A percentile compares a stretch with the other conserved stretches of the same genome.
Evolutionary conservation across 2,329 filamentous ascomycete species (phyloP).

Genomic region (Fusarium tjaetaba): DNA sequence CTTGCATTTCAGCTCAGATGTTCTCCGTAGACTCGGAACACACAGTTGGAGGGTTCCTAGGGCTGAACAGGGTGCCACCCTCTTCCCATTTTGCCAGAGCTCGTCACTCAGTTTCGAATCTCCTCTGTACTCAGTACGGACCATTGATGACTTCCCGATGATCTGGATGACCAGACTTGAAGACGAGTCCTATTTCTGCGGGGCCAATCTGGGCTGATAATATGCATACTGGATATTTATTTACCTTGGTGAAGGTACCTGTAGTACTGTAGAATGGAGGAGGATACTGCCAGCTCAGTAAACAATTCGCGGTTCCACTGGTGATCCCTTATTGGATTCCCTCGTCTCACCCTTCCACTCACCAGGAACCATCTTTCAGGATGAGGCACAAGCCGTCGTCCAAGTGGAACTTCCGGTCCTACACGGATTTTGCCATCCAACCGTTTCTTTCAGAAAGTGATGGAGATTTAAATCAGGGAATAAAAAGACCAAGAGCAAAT

Average conservation of each 20-base stretch:
- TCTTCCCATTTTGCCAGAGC: not conserved
- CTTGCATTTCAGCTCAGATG: slow-evolving; percentile 34
- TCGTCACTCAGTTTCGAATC: slow-evolving; percentile 11
- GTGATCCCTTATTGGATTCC: slow-evolving; percentile 15
- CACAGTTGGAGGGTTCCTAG: slow-evolving; percentile 24
- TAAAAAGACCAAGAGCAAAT: not conserved
- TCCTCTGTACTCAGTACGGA: not conserved
- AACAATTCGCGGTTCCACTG: slow-evolving; percentile 13
- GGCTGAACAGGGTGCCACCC: slow-evolving; percentile 39
- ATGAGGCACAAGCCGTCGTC: slow-evolving; percentile 22
- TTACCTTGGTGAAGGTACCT: not conserved
- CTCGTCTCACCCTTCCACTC: slow-evolving; percentile 28
- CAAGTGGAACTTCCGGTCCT: slow-evolving; percentile 27
- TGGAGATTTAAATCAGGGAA: not conserved
- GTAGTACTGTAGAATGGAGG: not conserved
- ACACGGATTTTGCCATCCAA: slow-evolving; percentile 22
- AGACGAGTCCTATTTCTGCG: not conserved
- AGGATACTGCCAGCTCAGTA: slow-evolving; percentile 16
- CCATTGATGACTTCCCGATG: not conserved
- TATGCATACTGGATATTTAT: slow-evolving; percentile 21
- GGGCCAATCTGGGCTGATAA: slow-evolving; percentile 2
- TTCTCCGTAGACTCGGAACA: not conserved
- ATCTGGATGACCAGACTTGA: not conserved
- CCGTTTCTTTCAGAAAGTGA: slow-evolving; percentile 15
- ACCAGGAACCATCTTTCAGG: slow-evolving; percentile 21